Evolutionary conservation across 2,329 filamentous ascomycete genomes (phyloP).

Genomic region (Aschersonia sp.): DNA sequence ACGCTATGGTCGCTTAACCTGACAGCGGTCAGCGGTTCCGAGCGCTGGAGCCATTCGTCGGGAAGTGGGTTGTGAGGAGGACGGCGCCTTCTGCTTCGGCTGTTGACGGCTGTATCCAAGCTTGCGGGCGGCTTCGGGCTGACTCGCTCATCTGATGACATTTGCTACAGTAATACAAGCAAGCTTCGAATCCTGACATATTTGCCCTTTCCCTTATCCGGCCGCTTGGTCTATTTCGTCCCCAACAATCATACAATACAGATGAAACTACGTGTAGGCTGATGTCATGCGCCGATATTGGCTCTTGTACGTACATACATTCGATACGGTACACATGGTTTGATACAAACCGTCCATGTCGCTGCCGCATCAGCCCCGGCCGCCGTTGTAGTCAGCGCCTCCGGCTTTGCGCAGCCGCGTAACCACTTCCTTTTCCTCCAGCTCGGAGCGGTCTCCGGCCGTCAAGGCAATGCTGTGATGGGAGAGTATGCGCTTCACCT

Average conservation of each 20-base stretch:
- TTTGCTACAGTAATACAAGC: background rate
- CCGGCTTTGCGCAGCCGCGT: constrained; percentile 47
- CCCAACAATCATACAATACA: no score
- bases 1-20: no score
- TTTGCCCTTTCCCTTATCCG: background rate
- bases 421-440: constrained; percentile 48
- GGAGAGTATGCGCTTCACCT: constrained; percentile 47
- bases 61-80: background rate
- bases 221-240: no score
- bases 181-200: background rate
- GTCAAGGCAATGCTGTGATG: constrained; percentile 54
- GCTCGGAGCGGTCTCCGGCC: constrained; percentile 42
- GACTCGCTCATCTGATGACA: background rate
- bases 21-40: no score
- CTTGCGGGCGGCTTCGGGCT: background rate
- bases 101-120: background rate
- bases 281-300: background rate
- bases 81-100: no score
- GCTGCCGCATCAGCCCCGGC: constrained; percentile 28
- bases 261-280: background rate
- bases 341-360: background rate
- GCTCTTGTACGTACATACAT: no score
- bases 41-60: background rate
- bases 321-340: no score
- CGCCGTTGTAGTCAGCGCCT: constrained; percentile 58